phyloP scores from a whole-genome alignment of 352 stramenopile species.

The Pythium grandisporangium region DNA sequence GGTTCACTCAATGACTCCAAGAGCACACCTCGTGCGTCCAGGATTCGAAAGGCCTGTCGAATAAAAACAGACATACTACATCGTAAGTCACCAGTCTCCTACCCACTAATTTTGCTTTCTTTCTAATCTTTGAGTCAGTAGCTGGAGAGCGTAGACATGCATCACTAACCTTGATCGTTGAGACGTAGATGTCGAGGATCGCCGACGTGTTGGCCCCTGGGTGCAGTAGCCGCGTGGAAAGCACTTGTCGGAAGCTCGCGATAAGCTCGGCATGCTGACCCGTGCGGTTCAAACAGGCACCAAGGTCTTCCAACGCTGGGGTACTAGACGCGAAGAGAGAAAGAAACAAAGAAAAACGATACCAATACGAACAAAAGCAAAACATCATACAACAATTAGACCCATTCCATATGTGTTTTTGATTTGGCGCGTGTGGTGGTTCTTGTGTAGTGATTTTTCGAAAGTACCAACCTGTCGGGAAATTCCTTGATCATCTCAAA shows the following conservation, averaged over 20 bases:
- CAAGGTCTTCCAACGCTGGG: slow-evolving; percentile 59
- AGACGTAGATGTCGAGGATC: slow-evolving; percentile 98
- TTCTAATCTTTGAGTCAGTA: too few relatives aligned
- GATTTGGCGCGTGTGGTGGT: too few relatives aligned
- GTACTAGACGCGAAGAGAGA: too few relatives aligned
- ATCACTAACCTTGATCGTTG: slow-evolving; percentile 94
- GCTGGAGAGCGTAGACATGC: too few relatives aligned
- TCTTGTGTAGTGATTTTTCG: too few relatives aligned
- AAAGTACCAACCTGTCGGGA: slow-evolving; percentile 92
- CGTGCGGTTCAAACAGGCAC: slow-evolving; percentile 71
- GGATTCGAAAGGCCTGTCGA: slow-evolving; percentile 86
- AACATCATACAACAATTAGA: too few relatives aligned
- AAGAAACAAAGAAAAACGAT: too few relatives aligned
- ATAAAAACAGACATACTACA: too few relatives aligned
- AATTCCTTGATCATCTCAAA: slow-evolving; percentile 98
- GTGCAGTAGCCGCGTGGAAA: slow-evolving; percentile 89
- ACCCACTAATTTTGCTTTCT: too few relatives aligned
- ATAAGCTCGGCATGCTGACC: slow-evolving; percentile 81
- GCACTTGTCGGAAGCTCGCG: slow-evolving; percentile 54
- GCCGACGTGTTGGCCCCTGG: slow-evolving; percentile 92
- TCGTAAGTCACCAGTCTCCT: too few relatives aligned
- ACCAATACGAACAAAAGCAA: too few relatives aligned
- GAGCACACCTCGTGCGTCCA: slow-evolving; percentile 90
- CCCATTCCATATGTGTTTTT: too few relatives aligned
- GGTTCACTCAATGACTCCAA: slow-evolving; percentile 72